phyloP scores from a whole-genome alignment of 2,329 filamentous ascomycete genomes.

The Thelonectria olida region DNA sequence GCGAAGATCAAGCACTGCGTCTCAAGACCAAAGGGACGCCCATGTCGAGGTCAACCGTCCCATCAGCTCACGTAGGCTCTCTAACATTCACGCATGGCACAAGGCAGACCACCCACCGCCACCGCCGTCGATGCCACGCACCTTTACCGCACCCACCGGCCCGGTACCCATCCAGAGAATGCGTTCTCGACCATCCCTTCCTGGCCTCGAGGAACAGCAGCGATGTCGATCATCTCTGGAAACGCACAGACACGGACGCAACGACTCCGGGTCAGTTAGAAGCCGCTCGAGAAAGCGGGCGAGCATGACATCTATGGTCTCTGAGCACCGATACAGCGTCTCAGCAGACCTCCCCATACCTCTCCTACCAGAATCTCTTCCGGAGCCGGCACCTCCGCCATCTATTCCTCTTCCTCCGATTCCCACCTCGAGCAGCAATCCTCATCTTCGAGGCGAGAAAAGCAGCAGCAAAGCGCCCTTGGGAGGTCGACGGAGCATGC shows the following conservation, averaged over 20 bases:
- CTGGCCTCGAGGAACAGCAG: slow-evolving; percentile 25
- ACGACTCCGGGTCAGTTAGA: slow-evolving; percentile 31
- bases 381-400: slow-evolving; percentile 42
- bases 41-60: slow-evolving; percentile 27
- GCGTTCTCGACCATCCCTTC: slow-evolving; percentile 33
- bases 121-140: slow-evolving; percentile 19
- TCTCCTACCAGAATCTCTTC: slow-evolving; percentile 33
- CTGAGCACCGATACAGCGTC: slow-evolving; percentile 37
- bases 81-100: slow-evolving; percentile 45
- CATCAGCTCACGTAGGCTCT: slow-evolving; percentile 41
- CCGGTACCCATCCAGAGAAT: slow-evolving; percentile 28
- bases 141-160: slow-evolving; percentile 21
- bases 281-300: slow-evolving; percentile 38
- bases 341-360: slow-evolving; percentile 38
- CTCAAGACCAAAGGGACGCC: slow-evolving; percentile 26
- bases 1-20: slow-evolving; percentile 36
- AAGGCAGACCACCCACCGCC: slow-evolving; percentile 30
- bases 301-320: slow-evolving; percentile 42
- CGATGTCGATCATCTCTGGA: slow-evolving; percentile 48
- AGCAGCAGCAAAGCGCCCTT: slow-evolving; percentile 34
- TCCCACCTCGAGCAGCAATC: slow-evolving; percentile 37
- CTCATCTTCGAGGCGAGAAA: slow-evolving; percentile 32
- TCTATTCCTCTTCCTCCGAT: slow-evolving; percentile 44
- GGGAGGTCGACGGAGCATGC: slow-evolving; percentile 57
- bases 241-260: slow-evolving; percentile 35